phyloP scores from a whole-genome alignment of 1,284 basidiomycete genomes.

The Trichosporon ovoides region DNA sequence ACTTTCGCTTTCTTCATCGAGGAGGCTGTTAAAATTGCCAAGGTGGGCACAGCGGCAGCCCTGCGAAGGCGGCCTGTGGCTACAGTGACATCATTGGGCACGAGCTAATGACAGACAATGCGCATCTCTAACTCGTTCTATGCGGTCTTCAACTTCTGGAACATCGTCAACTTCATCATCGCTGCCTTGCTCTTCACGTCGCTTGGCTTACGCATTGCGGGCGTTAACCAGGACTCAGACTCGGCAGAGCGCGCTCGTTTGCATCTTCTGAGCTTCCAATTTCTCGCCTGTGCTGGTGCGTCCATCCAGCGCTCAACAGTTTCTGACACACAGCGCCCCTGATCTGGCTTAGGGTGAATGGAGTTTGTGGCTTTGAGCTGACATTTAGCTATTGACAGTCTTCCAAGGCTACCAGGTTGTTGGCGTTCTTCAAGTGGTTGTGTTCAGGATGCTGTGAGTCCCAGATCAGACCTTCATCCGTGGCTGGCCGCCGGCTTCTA shows the following conservation, averaged over 20 bases:
- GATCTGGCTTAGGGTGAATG: conserved; percentile 70
- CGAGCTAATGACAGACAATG: conserved; percentile 36
- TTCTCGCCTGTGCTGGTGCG: conserved; percentile 66
- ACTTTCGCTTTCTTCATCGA: conserved; percentile 69
- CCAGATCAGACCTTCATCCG: conserved; percentile 28
- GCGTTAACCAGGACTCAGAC: conserved; percentile 54
- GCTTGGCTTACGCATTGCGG: conserved; percentile 66
- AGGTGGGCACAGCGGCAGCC: conserved; percentile 63
- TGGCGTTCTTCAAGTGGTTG: conserved; percentile 49
- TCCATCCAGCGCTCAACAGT: too few relatives aligned
- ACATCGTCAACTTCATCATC: conserved; percentile 63
- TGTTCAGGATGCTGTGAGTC: conserved; percentile 67
- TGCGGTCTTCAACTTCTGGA: conserved; percentile 62
- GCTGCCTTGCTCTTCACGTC: conserved; percentile 66
- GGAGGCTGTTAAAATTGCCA: conserved; percentile 23
- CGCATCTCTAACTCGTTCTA: conserved; percentile 35
- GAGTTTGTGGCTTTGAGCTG: too few relatives aligned
- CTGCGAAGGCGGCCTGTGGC: too few relatives aligned
- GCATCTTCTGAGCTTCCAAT: conserved; percentile 72
- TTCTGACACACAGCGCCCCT: conserved; percentile 55
- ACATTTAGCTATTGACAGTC: too few relatives aligned
- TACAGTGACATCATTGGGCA: too few relatives aligned
- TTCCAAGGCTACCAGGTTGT: conserved; percentile 62
- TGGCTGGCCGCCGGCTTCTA: too few relatives aligned
- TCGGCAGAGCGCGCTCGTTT: conserved; percentile 38